These are phyloP conservation scores for Neurospora intermedia DNA, from an alignment of 495 filamentous ascomycete genomes.

Conservation along the genomic window DNA sequence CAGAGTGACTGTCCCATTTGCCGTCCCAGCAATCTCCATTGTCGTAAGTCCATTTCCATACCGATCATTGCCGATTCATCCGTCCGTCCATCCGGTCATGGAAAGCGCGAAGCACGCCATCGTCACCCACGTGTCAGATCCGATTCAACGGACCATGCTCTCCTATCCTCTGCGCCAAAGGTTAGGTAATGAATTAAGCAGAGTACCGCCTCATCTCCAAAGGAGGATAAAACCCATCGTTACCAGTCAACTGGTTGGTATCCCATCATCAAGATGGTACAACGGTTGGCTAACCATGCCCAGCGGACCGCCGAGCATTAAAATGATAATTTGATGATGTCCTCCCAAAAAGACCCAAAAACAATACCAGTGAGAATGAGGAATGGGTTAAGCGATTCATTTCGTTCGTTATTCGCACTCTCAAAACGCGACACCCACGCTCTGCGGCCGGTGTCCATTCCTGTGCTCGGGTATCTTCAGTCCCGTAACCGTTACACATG, in stretches of 20 bases:
- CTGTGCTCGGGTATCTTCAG: not conserved
- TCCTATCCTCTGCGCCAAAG: not conserved
- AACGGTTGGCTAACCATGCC: not conserved
- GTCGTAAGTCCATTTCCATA: too few species aligned
- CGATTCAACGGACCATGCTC: not conserved
- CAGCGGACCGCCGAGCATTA: not conserved
- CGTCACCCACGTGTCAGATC: too few species aligned
- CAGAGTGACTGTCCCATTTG: too few species aligned
- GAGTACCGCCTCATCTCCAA: not conserved
- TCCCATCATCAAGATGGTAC: not conserved
- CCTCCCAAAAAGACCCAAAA: too few species aligned
- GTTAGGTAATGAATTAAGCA: not conserved
- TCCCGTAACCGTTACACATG: not conserved
- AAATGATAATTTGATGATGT: not conserved
- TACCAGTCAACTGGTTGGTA: not conserved
- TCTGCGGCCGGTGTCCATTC: conserved; percentile 7
- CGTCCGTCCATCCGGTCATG: too few species aligned
- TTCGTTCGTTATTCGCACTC: not conserved
- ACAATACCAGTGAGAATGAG: too few species aligned
- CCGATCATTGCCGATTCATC: too few species aligned
- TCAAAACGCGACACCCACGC: conserved; percentile 17
- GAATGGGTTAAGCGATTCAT: too few species aligned
- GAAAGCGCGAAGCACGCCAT: too few species aligned
- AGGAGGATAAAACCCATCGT: too few species aligned
- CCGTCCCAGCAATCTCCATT: too few species aligned